Base-by-base conservation (phyloP, 495 filamentous ascomycete species). In the Lepraria neglecta region DNA sequence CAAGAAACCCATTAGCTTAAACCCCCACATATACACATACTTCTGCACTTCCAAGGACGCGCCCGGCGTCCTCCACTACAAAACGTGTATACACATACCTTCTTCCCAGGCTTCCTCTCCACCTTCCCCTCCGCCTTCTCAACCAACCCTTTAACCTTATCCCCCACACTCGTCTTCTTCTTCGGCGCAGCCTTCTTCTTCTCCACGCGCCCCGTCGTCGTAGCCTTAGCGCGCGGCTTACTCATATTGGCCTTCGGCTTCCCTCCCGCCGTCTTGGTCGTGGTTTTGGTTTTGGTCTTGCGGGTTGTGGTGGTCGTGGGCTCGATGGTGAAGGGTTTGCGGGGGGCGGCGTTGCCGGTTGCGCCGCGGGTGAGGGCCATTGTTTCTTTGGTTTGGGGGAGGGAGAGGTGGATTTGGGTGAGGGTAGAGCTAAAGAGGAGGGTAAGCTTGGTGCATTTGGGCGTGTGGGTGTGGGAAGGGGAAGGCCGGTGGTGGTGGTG, bases 51-150 rank as follows among this genome's bases (percentile, higher is more conserved):
- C 24, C 24, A 2, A 24, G 4, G 35, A 38, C 35, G 6, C 35
- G 12, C 35, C 24, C 24, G 1, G 24, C 24, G 24, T 24, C 24
- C 24, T 24, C 24, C 24, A 24, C 24, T 24, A 24, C 24, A 24
- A 24, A 53, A 56, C 17, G 42, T 14, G 11, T 4, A 55, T 14
- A 6, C 40, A 52, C 66, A 40, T 62, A 68, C 66, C 67, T 69
- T 67, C 62, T 67, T 69, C 19, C 58, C 67, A 28, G 67, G 67
- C 54, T 69, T 69, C 33, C 64, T 56, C 43, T 68, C 57, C 7
- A 68, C 31, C 24, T 59, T 59, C 2, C 67, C 67, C 14, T 57
- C 65, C 0, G 35, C 59, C 58, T 67, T 67, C 48, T 65, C 65
- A 6, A 62, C 59, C 12, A 60, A 51, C 3, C 67, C 67, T n/a